Percentiles rank a stretch among this genome's conserved stretches.
These are phyloP conservation scores for Linnemannia schmuckeri DNA, from an alignment of 192 early-diverging fungal genomes.

Conservation along the genomic window DNA sequence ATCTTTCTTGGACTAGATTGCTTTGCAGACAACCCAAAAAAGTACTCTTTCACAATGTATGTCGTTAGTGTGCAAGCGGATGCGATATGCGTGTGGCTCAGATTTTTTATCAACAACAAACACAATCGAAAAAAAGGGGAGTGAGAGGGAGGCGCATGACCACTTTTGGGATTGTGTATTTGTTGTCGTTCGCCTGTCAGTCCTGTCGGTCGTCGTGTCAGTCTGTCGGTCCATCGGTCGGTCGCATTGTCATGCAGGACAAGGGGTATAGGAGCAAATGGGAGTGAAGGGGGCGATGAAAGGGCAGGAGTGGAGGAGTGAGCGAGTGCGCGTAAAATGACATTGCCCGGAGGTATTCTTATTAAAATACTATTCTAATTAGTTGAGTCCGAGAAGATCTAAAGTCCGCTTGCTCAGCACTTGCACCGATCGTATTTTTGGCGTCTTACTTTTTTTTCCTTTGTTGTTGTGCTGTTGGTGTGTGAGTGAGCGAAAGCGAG, in stretches of 20 bases:
- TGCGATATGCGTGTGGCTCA: neutral
- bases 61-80: neutral
- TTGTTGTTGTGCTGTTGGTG: neutral
- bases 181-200: neutral
- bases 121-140: neutral
- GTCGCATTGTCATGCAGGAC: constrained; percentile 6
- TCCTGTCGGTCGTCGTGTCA: neutral
- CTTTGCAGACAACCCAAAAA: neutral
- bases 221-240: neutral
- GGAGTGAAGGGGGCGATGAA: neutral
- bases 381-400: neutral
- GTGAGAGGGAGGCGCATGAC: neutral
- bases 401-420: neutral
- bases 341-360: neutral
- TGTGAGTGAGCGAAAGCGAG: neutral
- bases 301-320: neutral
- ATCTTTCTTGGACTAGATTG: neutral
- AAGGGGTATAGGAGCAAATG: constrained; percentile 6
- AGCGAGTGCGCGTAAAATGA: neutral
- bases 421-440: constrained; percentile 8
- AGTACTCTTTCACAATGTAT: neutral
- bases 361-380: neutral
- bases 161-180: constrained; percentile 2
- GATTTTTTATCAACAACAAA: neutral
- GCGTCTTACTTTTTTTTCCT: neutral